These are phyloP conservation scores for Colletotrichum abscissum DNA, from an alignment of 2,329 filamentous ascomycete genomes.

Conservation along the genomic window DNA sequence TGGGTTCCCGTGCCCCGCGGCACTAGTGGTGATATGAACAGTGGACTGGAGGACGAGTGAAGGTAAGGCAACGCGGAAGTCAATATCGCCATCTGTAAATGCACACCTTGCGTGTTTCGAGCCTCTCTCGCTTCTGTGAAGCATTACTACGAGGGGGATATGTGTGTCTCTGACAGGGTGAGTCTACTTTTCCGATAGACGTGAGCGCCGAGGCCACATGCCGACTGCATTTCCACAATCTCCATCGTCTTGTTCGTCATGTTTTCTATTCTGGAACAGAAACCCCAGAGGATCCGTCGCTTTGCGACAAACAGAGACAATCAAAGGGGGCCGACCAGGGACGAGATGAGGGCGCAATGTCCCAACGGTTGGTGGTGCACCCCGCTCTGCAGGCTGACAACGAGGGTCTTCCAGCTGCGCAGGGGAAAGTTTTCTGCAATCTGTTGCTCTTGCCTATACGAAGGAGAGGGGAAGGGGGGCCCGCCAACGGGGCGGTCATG, in stretches of 20 bases:
- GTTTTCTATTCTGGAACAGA: too few species aligned
- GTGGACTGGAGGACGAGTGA: neutral
- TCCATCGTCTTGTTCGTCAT: neutral
- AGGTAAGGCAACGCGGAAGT: neutral
- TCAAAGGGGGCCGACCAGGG: neutral
- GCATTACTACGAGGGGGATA: neutral
- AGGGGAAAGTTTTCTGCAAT: slow-evolving; percentile 8
- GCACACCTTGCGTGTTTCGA: neutral
- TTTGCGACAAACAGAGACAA: neutral
- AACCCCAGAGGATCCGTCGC: neutral
- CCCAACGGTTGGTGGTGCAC: neutral
- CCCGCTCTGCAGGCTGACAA: neutral
- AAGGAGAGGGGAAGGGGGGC: neutral
- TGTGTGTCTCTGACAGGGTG: neutral
- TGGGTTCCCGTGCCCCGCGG: slow-evolving; percentile 24
- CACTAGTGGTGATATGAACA: neutral
- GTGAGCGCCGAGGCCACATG: neutral
- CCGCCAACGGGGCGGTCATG: too few species aligned
- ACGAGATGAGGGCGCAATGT: neutral
- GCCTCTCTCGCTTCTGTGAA: neutral
- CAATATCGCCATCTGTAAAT: neutral
- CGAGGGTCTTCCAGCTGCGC: slow-evolving; percentile 9
- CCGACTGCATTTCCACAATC: neutral
- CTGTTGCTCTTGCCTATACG: neutral
- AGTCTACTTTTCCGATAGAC: neutral